phyloP scores from a whole-genome alignment of 1,284 basidiomycete species.

The Quambalaria eucalypti region DNA sequence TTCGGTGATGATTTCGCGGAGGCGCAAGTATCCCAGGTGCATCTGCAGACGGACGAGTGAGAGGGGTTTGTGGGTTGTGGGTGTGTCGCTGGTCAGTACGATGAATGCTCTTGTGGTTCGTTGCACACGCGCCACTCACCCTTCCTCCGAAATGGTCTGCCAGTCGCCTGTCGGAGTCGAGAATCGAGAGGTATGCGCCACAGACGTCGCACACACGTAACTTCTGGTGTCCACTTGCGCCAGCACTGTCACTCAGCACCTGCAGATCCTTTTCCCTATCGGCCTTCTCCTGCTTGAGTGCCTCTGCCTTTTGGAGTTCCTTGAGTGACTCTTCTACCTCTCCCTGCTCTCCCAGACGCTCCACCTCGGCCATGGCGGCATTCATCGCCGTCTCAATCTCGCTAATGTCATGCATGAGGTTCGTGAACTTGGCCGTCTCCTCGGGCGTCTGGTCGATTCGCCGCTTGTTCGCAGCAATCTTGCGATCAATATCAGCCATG shows the following conservation, averaged over 20 bases:
- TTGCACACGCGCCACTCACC: constrained; percentile 52
- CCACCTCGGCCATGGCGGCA: constrained; percentile 95
- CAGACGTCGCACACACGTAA: constrained; percentile 98
- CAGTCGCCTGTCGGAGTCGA: constrained; percentile 94
- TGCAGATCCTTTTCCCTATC: constrained; percentile 96
- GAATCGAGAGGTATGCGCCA: constrained; percentile 91
- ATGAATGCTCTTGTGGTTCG: too few relatives aligned
- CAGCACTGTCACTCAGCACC: constrained; percentile 92
- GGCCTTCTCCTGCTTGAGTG: constrained; percentile 85
- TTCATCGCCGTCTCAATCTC: constrained; percentile 98
- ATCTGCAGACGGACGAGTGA: constrained; percentile 56
- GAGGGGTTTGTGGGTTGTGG: background rate
- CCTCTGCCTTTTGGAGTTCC: constrained; percentile 94
- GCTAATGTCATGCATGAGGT: constrained; percentile 97
- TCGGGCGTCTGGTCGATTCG: constrained; percentile 97
- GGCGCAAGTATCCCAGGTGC: constrained; percentile 96
- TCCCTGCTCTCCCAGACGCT: constrained; percentile 89
- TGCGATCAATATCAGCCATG: constrained; percentile 93
- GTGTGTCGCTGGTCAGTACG: background rate
- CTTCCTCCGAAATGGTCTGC: constrained; percentile 99
- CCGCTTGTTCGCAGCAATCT: constrained; percentile 85
- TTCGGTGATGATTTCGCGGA: constrained; percentile 81
- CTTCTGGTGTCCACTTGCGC: constrained; percentile 97
- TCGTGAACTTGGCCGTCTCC: constrained; percentile 96
- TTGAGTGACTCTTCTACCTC: constrained; percentile 97